A percentile compares a stretch with the other conserved stretches of the same genome.
phyloP scores from a whole-genome alignment of 2,329 filamentous ascomycete genomes.

The Colletotrichum chrysophilum region DNA sequence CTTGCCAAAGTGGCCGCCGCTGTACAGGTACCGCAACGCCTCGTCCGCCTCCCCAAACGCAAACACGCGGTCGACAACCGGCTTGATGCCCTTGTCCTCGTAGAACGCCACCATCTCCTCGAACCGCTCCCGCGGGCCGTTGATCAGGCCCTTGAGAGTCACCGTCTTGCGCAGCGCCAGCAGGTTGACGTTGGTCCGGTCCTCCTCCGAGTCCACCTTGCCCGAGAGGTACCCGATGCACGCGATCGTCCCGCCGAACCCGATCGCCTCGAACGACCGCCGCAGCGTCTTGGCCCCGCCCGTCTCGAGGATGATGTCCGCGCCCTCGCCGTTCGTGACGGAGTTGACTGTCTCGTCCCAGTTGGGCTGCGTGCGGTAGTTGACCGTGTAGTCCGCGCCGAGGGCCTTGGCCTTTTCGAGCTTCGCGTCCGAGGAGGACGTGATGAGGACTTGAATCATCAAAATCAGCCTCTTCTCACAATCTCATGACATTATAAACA shows the following conservation, averaged over 20 bases:
- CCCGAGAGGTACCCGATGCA: conserved; percentile 56
- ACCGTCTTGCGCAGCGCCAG: conserved; percentile 51
- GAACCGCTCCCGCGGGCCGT: conserved; percentile 60
- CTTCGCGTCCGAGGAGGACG: conserved; percentile 59
- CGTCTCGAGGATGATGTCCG: conserved; percentile 61
- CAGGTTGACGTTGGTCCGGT: conserved; percentile 65
- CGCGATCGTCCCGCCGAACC: conserved; percentile 60
- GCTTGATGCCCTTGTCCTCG: conserved; percentile 46
- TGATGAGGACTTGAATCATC: conserved; percentile 54
- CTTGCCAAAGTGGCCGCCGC: conserved; percentile 63
- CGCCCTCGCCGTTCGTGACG: conserved; percentile 50
- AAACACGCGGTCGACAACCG: conserved; percentile 54
- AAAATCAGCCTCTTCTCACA: conserved; percentile 41
- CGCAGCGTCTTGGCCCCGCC: conserved; percentile 57
- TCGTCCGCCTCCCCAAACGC: conserved; percentile 49
- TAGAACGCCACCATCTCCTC: conserved; percentile 60
- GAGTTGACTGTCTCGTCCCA: conserved; percentile 56
- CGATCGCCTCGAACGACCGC: conserved; percentile 57
- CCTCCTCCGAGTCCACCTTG: conserved; percentile 58
- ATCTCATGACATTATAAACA: conserved; percentile 29
- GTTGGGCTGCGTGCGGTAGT: conserved; percentile 56
- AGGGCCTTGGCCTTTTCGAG: conserved; percentile 50
- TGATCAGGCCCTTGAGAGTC: conserved; percentile 61
- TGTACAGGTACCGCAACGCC: conserved; percentile 57
- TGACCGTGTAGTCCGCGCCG: conserved; percentile 58